Conservation (phyloP, 1,139 yeast species). For the Yamadazyma buinensis region DNA sequence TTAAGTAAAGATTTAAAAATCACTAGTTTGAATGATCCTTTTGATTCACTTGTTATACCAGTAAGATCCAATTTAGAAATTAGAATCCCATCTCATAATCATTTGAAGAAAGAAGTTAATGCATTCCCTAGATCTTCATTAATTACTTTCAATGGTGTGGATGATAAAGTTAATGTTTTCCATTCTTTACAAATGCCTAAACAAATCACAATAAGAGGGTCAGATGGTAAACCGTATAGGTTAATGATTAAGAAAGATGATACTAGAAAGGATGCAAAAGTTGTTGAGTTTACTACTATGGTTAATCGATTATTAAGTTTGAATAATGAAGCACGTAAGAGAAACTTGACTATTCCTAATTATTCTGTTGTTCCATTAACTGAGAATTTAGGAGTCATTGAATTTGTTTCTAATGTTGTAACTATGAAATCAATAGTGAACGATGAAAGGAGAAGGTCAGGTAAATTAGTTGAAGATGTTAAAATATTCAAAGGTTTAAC, state of each 20-base stretch:
- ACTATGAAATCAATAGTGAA: conserved; percentile 70
- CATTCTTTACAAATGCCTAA: conserved; percentile 86
- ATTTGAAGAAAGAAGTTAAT: conserved; percentile 36
- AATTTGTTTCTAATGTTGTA: conserved; percentile 83
- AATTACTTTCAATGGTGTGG: conserved; percentile 54
- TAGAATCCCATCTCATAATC: conserved; percentile 51
- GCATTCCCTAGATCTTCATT: conserved; percentile 55
- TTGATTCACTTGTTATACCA: conserved; percentile 72
- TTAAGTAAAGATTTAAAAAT: conserved; percentile 46
- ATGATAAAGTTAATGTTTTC: conserved; percentile 64
- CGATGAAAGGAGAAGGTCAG: conserved; percentile 40
- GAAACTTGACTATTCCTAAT: conserved; percentile 69
- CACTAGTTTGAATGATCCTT: conserved; percentile 49
- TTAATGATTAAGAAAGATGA: conserved; percentile 89
- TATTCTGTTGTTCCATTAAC: conserved; percentile 89
- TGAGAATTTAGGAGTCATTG: conserved; percentile 86
- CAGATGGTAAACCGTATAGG: conserved; percentile 68
- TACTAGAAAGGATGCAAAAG: conserved; percentile 90
- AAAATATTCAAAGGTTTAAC: conserved; percentile 31
- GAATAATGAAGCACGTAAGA: conserved; percentile 68
- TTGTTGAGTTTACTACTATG: conserved; percentile 88
- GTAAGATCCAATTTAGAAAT: conserved; percentile 71
- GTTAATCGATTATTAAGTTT: conserved; percentile 68
- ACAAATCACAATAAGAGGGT: conserved; percentile 70
- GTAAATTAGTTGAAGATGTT: conserved; percentile 28